phyloP scores from a whole-genome alignment of 2,329 filamentous ascomycete species.

The Zymoseptoria ardabiliae region DNA sequence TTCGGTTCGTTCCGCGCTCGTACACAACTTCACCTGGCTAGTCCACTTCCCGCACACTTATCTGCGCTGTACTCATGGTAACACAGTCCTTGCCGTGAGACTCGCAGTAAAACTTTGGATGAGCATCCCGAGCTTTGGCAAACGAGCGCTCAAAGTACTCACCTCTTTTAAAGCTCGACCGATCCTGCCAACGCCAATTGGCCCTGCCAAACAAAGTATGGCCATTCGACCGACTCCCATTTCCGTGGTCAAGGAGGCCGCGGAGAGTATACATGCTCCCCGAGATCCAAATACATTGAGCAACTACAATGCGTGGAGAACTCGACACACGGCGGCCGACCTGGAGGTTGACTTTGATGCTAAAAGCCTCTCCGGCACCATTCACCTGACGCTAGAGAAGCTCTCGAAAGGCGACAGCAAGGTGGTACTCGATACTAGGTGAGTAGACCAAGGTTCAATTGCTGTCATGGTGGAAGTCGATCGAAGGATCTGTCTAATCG shows the following conservation, averaged over 20 bases:
- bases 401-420: conserved; percentile 64
- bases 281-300: conserved; percentile 79
- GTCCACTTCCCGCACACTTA: neutral
- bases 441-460: neutral
- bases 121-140: conserved; percentile 7
- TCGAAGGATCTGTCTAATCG: conserved; percentile 1
- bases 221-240: conserved; percentile 22
- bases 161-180: neutral
- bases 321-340: conserved; percentile 72
- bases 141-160: conserved; percentile 2
- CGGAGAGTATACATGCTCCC: conserved; percentile 26
- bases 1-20: neutral
- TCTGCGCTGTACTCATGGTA: neutral
- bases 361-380: conserved; percentile 68
- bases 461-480: neutral
- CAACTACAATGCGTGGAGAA: conserved; percentile 85
- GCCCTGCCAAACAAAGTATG: conserved; percentile 12
- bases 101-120: conserved; percentile 4
- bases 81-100: neutral
- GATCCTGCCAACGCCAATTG: neutral
- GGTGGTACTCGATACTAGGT: conserved; percentile 78
- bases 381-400: conserved; percentile 68
- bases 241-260: conserved; percentile 21
- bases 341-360: conserved; percentile 77
- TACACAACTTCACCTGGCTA: no score